Evolutionary conservation across 2,329 filamentous ascomycete genomes (phyloP).

Genomic region (Proliferodiscus dingleyae): DNA sequence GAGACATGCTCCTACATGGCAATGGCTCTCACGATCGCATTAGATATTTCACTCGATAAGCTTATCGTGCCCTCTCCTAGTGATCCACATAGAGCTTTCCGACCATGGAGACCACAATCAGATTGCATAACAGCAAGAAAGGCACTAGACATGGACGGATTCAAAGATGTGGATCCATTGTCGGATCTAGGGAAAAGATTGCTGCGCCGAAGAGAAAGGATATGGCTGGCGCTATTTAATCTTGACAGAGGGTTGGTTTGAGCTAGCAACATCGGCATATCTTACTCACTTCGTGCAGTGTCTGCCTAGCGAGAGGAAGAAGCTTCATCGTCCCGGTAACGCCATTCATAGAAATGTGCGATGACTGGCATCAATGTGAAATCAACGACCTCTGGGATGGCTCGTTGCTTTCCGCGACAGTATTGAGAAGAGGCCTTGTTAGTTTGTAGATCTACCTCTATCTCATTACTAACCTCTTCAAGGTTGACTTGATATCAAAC

Average conservation of each 20-base stretch:
- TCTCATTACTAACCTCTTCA: constrained; percentile 1
- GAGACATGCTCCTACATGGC: constrained; percentile 69
- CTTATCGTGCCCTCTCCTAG: constrained; percentile 52
- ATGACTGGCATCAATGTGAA: constrained; percentile 61
- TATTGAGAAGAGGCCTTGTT: constrained; percentile 62
- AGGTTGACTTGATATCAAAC: constrained; percentile 52
- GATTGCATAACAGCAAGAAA: constrained; percentile 65
- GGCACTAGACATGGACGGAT: constrained; percentile 64
- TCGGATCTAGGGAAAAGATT: constrained; percentile 58
- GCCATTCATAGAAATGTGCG: constrained; percentile 60
- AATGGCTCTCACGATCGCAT: constrained; percentile 62
- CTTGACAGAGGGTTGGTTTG: constrained; percentile 57
- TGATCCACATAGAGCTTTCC: constrained; percentile 40
- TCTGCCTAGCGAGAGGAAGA: constrained; percentile 65
- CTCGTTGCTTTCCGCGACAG: constrained; percentile 66
- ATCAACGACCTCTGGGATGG: constrained; percentile 64
- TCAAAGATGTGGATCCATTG: constrained; percentile 54
- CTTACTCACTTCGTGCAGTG: constrained; percentile 36
- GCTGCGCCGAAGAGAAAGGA: constrained; percentile 60
- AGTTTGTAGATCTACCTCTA: constrained; percentile 14
- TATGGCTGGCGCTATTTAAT: constrained; percentile 68
- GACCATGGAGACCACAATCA: constrained; percentile 51
- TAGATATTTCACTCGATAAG: constrained; percentile 67
- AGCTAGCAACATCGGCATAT: neutral
- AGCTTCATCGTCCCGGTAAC: constrained; percentile 65